Evolutionary conservation across 176 grass and related monocot species (phyloP).

Genomic region (Cenchrus purpureus): DNA sequence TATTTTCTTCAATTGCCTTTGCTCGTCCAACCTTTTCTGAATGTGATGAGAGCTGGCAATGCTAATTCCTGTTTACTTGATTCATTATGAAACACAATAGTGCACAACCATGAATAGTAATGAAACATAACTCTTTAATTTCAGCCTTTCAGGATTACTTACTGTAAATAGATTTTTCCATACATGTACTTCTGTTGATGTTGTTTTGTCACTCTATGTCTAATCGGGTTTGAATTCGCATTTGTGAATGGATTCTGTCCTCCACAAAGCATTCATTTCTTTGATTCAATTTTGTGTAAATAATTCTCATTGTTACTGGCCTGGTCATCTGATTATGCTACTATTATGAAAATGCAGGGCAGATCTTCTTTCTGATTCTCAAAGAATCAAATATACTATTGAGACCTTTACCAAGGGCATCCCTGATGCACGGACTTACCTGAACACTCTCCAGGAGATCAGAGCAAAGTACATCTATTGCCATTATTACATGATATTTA

Average conservation of each 20-base stretch:
- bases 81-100: neutral
- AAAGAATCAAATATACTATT: conserved; percentile 82
- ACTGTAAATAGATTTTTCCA: neutral
- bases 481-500: conserved; percentile 6
- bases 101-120: neutral
- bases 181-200: neutral
- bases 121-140: neutral
- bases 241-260: neutral
- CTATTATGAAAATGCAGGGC: conserved; percentile 68
- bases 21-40: neutral
- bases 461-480: conserved; percentile 67
- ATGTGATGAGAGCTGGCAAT: neutral
- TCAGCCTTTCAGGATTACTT: neutral
- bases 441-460: conserved; percentile 81
- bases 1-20: neutral
- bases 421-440: conserved; percentile 90
- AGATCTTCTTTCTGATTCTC: conserved; percentile 70
- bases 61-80: neutral
- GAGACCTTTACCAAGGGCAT: conserved; percentile 70
- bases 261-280: neutral
- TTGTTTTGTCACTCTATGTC: neutral
- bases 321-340: conserved; percentile 23
- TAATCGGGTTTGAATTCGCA: conserved; percentile 3
- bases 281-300: conserved; percentile 33
- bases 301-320: neutral